Percentiles rank a stretch among this genome's conserved stretches.
phyloP scores from a whole-genome alignment of 129 eudicot genomes.

The Apium graveolens region DNA sequence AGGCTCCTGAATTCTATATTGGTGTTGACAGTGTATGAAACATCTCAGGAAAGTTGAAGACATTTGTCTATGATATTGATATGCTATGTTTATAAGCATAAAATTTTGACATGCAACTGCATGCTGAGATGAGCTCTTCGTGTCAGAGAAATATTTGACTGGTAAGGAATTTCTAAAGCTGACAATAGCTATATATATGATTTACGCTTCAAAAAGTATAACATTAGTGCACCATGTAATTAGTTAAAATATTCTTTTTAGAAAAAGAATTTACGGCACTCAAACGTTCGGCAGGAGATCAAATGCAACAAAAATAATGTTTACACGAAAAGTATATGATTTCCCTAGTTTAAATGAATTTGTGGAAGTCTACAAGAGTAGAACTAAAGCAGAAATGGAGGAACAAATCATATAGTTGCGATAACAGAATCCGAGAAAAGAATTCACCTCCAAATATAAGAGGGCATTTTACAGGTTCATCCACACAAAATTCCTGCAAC shows the following conservation, averaged over 20 bases:
- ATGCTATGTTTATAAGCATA: not conserved
- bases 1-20: not conserved
- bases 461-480: constrained; percentile 85
- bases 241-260: not conserved
- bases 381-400: not conserved
- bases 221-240: not conserved
- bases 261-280: not conserved
- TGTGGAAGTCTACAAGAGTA: not conserved
- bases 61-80: not conserved
- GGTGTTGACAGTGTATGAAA: not conserved
- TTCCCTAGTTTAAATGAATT: not conserved
- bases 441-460: constrained; percentile 83
- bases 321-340: not conserved
- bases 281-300: not conserved
- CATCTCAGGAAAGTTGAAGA: not conserved
- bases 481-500: constrained; percentile 57
- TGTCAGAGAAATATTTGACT: not conserved
- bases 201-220: not conserved
- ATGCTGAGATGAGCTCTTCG: not conserved
- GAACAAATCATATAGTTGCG: not conserved
- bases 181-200: not conserved
- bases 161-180: not conserved
- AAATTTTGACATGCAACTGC: not conserved
- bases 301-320: not conserved
- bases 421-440: not conserved